phyloP scores from a whole-genome alignment of 495 filamentous ascomycete species.

The Cetradonia linearis region DNA sequence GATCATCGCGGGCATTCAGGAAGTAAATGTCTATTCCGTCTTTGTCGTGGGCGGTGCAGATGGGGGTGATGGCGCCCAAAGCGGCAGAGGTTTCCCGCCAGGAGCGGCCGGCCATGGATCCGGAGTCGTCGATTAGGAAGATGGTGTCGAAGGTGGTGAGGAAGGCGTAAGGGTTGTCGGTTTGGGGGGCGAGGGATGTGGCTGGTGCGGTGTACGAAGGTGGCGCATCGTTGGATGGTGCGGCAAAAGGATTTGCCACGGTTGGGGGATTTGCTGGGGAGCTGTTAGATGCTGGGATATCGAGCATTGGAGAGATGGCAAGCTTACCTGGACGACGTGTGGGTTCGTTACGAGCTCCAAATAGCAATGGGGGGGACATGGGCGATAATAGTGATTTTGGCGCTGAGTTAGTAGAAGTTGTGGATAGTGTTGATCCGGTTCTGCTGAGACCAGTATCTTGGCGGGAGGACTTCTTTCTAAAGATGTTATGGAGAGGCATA shows the following conservation, averaged over 20 bases:
- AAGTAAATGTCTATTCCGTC: constrained; percentile 97
- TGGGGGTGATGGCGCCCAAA: constrained; percentile 66
- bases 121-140: constrained; percentile 89
- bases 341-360: neutral
- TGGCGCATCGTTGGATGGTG: constrained; percentile 15
- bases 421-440: neutral
- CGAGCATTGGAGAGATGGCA: neutral
- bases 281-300: neutral
- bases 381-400: neutral
- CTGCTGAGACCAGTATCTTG: neutral
- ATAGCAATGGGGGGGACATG: no score
- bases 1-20: constrained; percentile 49
- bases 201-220: constrained; percentile 18
- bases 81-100: constrained; percentile 71
- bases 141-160: constrained; percentile 81
- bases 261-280: constrained; percentile 14
- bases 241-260: constrained; percentile 15
- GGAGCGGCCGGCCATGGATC: constrained; percentile 67
- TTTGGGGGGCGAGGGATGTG: constrained; percentile 16
- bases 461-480: neutral
- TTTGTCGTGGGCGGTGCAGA: constrained; percentile 70
- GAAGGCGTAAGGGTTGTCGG: constrained; percentile 69
- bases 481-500: constrained; percentile 14
- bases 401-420: constrained; percentile 2
- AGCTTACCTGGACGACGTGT: constrained; percentile 13